Base-by-base conservation (phyloP, 2,329 filamentous ascomycete species). In the Hypoxylon sp. region DNA sequence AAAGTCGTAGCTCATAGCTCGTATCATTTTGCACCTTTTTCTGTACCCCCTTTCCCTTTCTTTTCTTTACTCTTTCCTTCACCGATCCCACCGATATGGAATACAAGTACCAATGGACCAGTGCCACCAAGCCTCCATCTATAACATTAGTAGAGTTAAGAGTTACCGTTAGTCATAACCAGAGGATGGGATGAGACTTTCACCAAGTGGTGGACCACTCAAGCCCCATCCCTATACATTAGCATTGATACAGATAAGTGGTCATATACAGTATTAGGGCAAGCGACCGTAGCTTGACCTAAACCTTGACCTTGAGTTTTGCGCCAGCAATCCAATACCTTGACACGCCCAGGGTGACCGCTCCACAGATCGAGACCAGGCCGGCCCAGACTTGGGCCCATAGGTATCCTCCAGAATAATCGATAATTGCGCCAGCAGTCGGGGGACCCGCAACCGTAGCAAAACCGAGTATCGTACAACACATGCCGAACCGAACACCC, bases 381-480 rank as follows among this genome's bases (percentile, higher is more conserved):
- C 81, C 82, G 1, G 78, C 81, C 82, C 82, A 84, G 36, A 84
- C 67, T 72, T 84, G 82, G 1, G 82, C 81, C 70, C 78, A 79
- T 12, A 79, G 57, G 65, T 80, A 84, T 12, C 82, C 81, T 1
- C 75, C 74, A 7, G 76, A 76, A 51, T 62, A 67, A 54, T 82
- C 81, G 49, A 83, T 80, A 62, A 83, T 82, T 12, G 79, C 80
- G 3, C 81, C 81, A 0, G 80, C 80, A 1, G 78, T 80, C 2
- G 81, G 81, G 18, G 81, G 80, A 0, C 82, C 82, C 2, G 80
- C 80, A 16, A 84, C 72, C 6, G 79, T 78, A 1, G 81, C 81
- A 59, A 83, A 79, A 0, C 77, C 78, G 4, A 77, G 72, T 18
- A 82, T 65, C 0, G 79, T 80, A 48, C 78, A 79, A 18, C 83